These are phyloP conservation scores for Neurospora sp. DNA, from an alignment of 495 filamentous ascomycete genomes.

Conservation along the genomic window DNA sequence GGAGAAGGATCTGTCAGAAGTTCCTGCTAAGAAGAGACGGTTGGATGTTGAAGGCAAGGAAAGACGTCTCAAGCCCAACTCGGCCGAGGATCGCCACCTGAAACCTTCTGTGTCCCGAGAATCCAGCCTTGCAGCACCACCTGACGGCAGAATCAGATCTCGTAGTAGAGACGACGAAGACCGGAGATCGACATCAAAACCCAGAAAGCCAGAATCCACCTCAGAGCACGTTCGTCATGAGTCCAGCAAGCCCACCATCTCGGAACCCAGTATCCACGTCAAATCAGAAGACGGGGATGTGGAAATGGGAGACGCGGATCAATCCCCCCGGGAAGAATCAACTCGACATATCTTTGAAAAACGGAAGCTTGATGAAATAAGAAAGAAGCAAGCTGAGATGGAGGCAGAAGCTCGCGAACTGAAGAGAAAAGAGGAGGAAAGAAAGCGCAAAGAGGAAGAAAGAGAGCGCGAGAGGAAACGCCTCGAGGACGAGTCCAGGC, in stretches of 20 bases:
- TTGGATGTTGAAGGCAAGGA: constrained; percentile 37
- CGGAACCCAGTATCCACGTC: constrained; percentile 37
- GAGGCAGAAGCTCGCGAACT: constrained; percentile 22
- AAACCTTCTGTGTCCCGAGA: constrained; percentile 30
- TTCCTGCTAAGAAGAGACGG: constrained; percentile 38
- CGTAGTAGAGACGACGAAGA: constrained; percentile 32
- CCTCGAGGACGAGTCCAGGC: constrained; percentile 13
- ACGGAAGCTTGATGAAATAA: constrained; percentile 40
- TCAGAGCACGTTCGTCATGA: constrained; percentile 28
- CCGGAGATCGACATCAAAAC: constrained; percentile 25
- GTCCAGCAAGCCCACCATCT: constrained; percentile 23
- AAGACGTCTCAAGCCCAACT: constrained; percentile 26
- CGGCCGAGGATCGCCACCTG: constrained; percentile 31
- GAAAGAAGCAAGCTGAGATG: constrained; percentile 27
- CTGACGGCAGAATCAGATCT: constrained; percentile 8
- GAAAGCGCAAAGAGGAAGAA: constrained; percentile 18
- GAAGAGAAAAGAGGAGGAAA: constrained; percentile 25
- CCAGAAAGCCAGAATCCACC: constrained; percentile 21
- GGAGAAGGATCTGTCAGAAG: constrained; percentile 46
- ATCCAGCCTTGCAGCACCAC: constrained; percentile 10
- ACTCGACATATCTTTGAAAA: constrained; percentile 32
- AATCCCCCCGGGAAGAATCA: constrained; percentile 10
- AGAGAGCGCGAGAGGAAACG: constrained; percentile 15
- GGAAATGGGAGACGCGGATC: constrained; percentile 36
- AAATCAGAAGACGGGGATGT: constrained; percentile 38